Conservation (phyloP, 345 rosid genomes). For the Orychophragmus violaceus region DNA sequence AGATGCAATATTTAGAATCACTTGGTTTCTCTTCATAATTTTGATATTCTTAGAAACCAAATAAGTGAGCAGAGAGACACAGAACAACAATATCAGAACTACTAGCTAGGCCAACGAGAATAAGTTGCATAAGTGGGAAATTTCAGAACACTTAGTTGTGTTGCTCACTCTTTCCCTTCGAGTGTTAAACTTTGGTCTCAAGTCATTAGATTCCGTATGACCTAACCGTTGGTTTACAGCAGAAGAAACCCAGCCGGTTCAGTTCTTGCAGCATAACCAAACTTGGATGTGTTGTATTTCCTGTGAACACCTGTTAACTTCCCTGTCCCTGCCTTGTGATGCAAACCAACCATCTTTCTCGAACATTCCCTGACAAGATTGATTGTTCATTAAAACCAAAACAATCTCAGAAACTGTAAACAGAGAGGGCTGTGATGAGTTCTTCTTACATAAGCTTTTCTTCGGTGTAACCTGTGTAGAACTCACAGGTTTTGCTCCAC, state of each 20-base stretch:
- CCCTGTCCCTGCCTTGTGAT: conserved; percentile 73
- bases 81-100: too few relatives aligned
- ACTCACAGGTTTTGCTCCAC: conserved; percentile 48
- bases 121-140: too few relatives aligned
- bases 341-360: conserved; percentile 63
- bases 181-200: not conserved
- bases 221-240: conserved; percentile 2
- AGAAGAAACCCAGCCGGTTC: conserved; percentile 59
- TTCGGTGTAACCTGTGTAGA: conserved; percentile 41
- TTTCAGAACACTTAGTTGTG: not conserved
- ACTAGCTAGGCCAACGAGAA: too few relatives aligned
- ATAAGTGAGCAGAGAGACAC: too few relatives aligned
- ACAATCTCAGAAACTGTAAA: not conserved
- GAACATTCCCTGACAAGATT: conserved; percentile 80
- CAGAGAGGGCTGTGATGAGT: too few relatives aligned
- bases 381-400: conserved; percentile 2
- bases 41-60: too few relatives aligned
- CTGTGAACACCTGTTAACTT: conserved; percentile 75
- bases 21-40: too few relatives aligned
- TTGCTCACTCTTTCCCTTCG: not conserved
- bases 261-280: conserved; percentile 62
- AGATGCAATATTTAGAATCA: too few relatives aligned
- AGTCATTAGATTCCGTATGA: conserved; percentile 1
- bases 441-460: conserved; percentile 41
- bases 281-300: conserved; percentile 74